These are phyloP conservation scores for Cladophialophora psammophila DNA, from an alignment of 2,329 filamentous ascomycete genomes.

Conservation along the genomic window DNA sequence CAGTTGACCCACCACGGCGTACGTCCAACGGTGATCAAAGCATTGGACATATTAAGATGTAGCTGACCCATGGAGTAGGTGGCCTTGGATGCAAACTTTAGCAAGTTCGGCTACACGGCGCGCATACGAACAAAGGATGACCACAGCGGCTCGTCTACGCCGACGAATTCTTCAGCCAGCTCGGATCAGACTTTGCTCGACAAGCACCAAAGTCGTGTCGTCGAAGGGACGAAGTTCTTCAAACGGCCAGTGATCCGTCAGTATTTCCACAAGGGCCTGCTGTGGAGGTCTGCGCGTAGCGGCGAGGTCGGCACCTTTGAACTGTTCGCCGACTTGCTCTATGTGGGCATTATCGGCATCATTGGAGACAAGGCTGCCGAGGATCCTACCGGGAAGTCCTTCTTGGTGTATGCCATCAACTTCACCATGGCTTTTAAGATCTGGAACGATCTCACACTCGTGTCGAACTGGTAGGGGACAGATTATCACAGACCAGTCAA, in stretches of 20 bases:
- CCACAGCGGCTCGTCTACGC: conserved; percentile 13
- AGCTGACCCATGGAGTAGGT: background rate
- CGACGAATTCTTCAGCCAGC: background rate
- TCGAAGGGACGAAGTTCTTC: conserved; percentile 16
- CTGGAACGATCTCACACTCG: conserved; percentile 26
- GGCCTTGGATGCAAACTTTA: conserved; percentile 17
- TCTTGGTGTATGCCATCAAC: conserved; percentile 67
- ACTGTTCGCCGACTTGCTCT: conserved; percentile 66
- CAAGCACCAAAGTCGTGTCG: conserved; percentile 13
- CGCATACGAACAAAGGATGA: conserved; percentile 20
- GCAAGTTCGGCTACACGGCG: conserved; percentile 20
- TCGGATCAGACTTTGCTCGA: conserved; percentile 13
- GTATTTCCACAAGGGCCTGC: conserved; percentile 23
- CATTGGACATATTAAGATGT: background rate
- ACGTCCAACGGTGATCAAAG: background rate
- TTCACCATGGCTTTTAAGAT: conserved; percentile 58
- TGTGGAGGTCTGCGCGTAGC: conserved; percentile 61
- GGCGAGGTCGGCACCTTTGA: conserved; percentile 71
- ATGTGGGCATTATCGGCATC: conserved; percentile 20
- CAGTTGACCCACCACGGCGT: conserved; percentile 12
- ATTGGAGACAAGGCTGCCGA: conserved; percentile 21
- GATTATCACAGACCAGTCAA: background rate
- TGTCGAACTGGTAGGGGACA: conserved; percentile 19
- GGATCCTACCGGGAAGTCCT: conserved; percentile 51
- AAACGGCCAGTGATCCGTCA: conserved; percentile 18